These are phyloP conservation scores for Chrysochromulina parva DNA, from an alignment of 78 protist species.

Conservation along the genomic window DNA sequence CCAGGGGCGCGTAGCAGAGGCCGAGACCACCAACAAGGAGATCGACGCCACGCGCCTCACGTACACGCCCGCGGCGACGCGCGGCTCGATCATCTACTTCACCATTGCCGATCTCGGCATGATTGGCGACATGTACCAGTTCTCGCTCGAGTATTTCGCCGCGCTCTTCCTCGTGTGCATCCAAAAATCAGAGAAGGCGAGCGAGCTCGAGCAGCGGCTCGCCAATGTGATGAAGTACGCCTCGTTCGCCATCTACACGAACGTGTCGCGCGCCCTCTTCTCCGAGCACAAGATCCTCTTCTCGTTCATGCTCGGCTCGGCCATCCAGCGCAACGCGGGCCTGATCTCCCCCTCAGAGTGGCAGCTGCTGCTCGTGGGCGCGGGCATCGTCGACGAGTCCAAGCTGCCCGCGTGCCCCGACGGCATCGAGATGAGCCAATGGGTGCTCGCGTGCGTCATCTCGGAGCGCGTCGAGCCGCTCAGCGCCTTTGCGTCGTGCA, in stretches of 20 bases:
- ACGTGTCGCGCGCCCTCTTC: conserved; percentile 70
- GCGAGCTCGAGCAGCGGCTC: conserved; percentile 51
- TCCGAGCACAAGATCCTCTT: conserved; percentile 71
- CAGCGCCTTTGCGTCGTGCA: not conserved
- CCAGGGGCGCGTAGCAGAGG: conserved; percentile 50
- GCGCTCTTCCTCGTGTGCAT: conserved; percentile 50
- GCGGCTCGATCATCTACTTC: conserved; percentile 79
- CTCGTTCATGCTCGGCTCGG: conserved; percentile 39
- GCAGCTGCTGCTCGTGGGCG: conserved; percentile 71
- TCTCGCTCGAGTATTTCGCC: conserved; percentile 61
- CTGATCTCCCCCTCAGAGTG: conserved; percentile 57
- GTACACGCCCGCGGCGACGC: conserved; percentile 66
- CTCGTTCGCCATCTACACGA: conserved; percentile 57
- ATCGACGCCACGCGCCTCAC: conserved; percentile 56
- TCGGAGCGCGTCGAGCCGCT: not conserved
- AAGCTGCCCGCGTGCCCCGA: not conserved
- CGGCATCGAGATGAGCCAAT: not conserved
- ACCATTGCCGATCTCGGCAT: conserved; percentile 56
- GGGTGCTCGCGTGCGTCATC: not conserved
- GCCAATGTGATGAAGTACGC: conserved; percentile 37
- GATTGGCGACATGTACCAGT: conserved; percentile 74
- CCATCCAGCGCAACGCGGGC: conserved; percentile 44
- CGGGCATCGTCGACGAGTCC: conserved; percentile 8
- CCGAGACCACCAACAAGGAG: conserved; percentile 50
- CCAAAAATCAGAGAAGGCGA: conserved; percentile 1